Evolutionary conservation across 169 alveolate species (phyloP).

Genomic region (Plasmodium inui): DNA sequence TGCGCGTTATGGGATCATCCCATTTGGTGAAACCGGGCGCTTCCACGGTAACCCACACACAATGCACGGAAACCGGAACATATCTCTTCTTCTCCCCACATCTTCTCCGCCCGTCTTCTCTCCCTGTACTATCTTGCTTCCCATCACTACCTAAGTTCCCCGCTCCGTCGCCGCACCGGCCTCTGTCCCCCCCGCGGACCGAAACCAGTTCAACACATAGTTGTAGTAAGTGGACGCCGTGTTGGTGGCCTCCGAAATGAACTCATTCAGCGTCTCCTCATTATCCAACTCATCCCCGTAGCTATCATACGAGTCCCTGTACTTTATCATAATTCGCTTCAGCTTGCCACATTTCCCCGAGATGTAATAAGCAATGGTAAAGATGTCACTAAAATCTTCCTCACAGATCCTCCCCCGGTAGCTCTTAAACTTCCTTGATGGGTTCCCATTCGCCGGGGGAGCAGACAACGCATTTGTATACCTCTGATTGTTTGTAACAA

Average conservation of each 20-base stretch:
- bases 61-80: not conserved
- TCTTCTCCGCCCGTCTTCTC: not conserved
- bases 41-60: not conserved
- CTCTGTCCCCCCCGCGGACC: slow-evolving; percentile 33
- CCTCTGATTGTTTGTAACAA: slow-evolving; percentile 15
- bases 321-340: slow-evolving; percentile 54
- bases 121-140: too few relatives aligned
- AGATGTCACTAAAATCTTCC: slow-evolving; percentile 73
- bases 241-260: slow-evolving; percentile 68
- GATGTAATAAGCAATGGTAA: slow-evolving; percentile 71
- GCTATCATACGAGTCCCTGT: slow-evolving; percentile 58
- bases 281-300: slow-evolving; percentile 37
- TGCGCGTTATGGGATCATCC: slow-evolving; percentile 7
- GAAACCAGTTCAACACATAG: slow-evolving; percentile 68
- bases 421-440: slow-evolving; percentile 60
- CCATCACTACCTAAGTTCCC: not conserved
- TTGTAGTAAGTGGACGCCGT: slow-evolving; percentile 62
- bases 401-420: slow-evolving; percentile 67
- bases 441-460: slow-evolving; percentile 71
- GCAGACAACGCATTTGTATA: slow-evolving; percentile 35
- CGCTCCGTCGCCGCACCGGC: not conserved
- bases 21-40: not conserved
- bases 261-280: slow-evolving; percentile 50
- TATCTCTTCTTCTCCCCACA: not conserved
- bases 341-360: slow-evolving; percentile 54